Evolutionary conservation across 2,329 filamentous ascomycete genomes (phyloP).

Genomic region (Knoxdaviesia capensis): DNA sequence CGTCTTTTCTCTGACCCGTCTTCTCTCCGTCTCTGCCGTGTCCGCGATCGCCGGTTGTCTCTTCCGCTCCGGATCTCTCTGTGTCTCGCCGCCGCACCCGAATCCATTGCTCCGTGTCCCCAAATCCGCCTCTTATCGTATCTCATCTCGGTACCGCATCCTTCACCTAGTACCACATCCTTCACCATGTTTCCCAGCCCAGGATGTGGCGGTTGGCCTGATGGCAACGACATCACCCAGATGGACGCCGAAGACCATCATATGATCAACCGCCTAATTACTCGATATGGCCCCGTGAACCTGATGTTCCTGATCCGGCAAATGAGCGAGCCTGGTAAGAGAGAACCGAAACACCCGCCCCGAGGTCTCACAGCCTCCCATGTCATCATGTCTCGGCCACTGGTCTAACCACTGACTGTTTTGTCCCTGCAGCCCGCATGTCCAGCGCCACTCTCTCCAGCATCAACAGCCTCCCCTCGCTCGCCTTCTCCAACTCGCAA

Average conservation of each 20-base stretch:
- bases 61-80: too few relatives aligned
- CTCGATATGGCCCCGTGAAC: slow-evolving; percentile 6
- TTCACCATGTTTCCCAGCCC: slow-evolving; percentile 5
- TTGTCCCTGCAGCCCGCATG: slow-evolving; percentile 13
- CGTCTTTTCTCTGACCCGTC: too few relatives aligned
- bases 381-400: not conserved
- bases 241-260: slow-evolving; percentile 5
- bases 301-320: slow-evolving; percentile 6
- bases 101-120: too few relatives aligned
- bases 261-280: slow-evolving; percentile 4
- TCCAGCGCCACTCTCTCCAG: slow-evolving; percentile 19
- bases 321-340: slow-evolving; percentile 5
- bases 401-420: not conserved
- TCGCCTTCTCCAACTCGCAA: slow-evolving; percentile 20
- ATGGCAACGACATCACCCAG: slow-evolving; percentile 4
- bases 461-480: slow-evolving; percentile 17
- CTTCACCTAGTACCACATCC: too few relatives aligned
- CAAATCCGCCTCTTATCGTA: too few relatives aligned
- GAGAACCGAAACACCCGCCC: too few relatives aligned
- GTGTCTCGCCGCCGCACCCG: too few relatives aligned
- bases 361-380: too few relatives aligned
- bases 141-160: too few relatives aligned
- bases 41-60: too few relatives aligned
- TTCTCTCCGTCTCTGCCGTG: too few relatives aligned
- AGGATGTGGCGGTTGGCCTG: too few relatives aligned